Base-by-base conservation (phyloP, 805 yeast species). In the Metahyphopichia silvanorum region DNA sequence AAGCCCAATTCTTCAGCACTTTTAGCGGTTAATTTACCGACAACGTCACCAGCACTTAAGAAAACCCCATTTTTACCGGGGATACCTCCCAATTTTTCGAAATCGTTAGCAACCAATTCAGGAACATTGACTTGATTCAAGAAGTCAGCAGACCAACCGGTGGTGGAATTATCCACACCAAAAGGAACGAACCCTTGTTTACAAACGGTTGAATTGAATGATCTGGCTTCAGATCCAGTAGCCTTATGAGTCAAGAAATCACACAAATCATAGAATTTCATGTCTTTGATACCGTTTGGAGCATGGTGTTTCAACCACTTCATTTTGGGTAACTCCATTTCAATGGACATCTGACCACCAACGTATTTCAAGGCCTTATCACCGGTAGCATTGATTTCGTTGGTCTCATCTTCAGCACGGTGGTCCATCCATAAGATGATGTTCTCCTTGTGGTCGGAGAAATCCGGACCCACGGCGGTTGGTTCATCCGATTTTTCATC, bases 401-500 rank as follows among this genome's bases (percentile, higher is more conserved):
- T 66, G 10, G 96, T 88, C 55, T 91, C 96, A 6, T 69, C 66
- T 11, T 72, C 80, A 0, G 98, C 97, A 42, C 98, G 76, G 60
- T 93, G 98, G 64, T 93, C 98, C 98, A 93, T 91, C 98, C 98
- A 93, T 42, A 93, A 63, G 32, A 93, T 79, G 49, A 93, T 82
- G 59, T 93, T 88, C 53, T 89, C 95, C 40, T 73, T 74, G 29
- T 66, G 45, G 48, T 86, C 79, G 21, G 60, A 42, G 55, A 86
- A 91, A 53, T 89, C 86, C 1, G 98, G 98, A 7, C 98, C 98
- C 11, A 88, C 98, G 2, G 83, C 86, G 27, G 86, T 71, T 3
- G 96, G 95, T 29, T 67, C 55, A 46, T 83, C 85, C 28, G 73
- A 67, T 4, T 65, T 53, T 43, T 82, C 84, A 39, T 79, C 71